A percentile compares a stretch with the other conserved stretches of the same genome.
Conservation (phyloP, 768 basidiomycete species). For the Lactifluus rugatus region DNA sequence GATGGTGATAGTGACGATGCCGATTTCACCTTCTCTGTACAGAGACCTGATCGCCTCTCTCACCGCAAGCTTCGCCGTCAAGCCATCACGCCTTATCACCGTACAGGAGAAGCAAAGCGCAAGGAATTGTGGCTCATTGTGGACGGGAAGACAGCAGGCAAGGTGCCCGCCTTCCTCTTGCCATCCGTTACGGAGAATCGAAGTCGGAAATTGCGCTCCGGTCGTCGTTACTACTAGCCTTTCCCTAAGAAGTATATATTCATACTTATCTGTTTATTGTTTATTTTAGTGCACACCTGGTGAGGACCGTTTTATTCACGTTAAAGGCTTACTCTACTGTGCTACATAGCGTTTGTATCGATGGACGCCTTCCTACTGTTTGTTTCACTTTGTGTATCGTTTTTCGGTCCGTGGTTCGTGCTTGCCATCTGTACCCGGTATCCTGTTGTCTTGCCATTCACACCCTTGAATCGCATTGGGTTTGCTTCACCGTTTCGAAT, state of each 20-base stretch:
- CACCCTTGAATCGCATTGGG: neutral
- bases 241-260: neutral
- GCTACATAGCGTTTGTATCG: neutral
- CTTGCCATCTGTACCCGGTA: neutral
- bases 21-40: neutral
- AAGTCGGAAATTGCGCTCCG: neutral
- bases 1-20: neutral
- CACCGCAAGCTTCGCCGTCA: neutral
- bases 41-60: neutral
- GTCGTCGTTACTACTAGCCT: neutral
- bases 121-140: slow-evolving; percentile 5
- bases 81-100: slow-evolving; percentile 1
- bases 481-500: neutral
- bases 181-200: neutral
- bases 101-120: neutral
- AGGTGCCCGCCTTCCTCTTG: neutral
- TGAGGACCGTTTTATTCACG: neutral
- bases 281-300: neutral
- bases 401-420: neutral
- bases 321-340: neutral
- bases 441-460: neutral
- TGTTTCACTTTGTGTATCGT: neutral
- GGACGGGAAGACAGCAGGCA: neutral
- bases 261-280: neutral
- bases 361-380: neutral